These are phyloP conservation scores for Ceratocystis smalleyi DNA, from an alignment of 2,329 filamentous ascomycete species.

Conservation along the genomic window DNA sequence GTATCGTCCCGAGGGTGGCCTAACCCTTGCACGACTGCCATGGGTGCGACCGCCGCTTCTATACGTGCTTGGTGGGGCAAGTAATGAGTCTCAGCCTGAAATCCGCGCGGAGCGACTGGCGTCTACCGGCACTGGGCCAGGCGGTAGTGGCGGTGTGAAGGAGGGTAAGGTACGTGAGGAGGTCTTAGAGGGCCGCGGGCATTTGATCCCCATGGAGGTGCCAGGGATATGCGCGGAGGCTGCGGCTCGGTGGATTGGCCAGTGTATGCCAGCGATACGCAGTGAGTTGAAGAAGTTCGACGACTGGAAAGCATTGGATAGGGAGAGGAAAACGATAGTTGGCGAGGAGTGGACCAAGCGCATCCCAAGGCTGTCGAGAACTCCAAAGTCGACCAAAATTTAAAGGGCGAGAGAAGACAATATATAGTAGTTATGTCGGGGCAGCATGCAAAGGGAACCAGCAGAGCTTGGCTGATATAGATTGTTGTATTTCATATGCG, in stretches of 20 bases:
- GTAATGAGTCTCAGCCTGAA: slow-evolving; percentile 37
- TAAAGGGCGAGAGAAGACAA: not conserved
- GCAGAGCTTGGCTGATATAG: not conserved
- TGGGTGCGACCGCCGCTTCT: slow-evolving; percentile 48
- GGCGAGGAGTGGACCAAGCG: slow-evolving; percentile 21
- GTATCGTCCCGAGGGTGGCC: slow-evolving; percentile 49
- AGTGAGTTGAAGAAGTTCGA: slow-evolving; percentile 41
- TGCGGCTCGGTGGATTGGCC: slow-evolving; percentile 39
- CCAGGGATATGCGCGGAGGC: slow-evolving; percentile 49
- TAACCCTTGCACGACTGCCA: slow-evolving; percentile 41
- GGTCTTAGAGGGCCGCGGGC: slow-evolving; percentile 49
- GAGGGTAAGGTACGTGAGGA: slow-evolving; percentile 53
- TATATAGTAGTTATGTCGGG: not conserved
- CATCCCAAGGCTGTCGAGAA: slow-evolving; percentile 8
- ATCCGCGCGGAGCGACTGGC: slow-evolving; percentile 43
- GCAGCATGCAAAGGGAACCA: not conserved
- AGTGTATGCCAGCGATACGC: slow-evolving; percentile 43
- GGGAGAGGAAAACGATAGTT: slow-evolving; percentile 39
- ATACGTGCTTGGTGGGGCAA: slow-evolving; percentile 52
- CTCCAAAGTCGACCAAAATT: slow-evolving; percentile 8
- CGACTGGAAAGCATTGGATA: slow-evolving; percentile 36
- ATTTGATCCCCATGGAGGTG: slow-evolving; percentile 72
- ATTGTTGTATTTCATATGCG: not conserved
- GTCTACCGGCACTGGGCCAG: slow-evolving; percentile 47
- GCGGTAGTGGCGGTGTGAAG: slow-evolving; percentile 50